Base-by-base conservation (phyloP, 441 rosid genomes). In the Syzygium syzygioides region DNA sequence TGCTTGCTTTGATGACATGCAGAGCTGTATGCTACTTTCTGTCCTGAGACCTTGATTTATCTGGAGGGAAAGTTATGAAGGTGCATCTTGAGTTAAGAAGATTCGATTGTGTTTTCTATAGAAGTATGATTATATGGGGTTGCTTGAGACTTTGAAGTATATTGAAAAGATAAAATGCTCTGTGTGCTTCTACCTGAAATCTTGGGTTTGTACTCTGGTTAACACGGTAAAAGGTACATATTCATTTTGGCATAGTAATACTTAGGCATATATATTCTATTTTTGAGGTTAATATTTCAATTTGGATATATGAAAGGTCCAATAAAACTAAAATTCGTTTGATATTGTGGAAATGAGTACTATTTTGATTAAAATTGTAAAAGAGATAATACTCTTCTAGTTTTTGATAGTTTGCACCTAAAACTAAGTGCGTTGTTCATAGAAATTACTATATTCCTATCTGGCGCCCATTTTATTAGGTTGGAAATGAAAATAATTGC, bases 1-100 rank as follows among this genome's bases (percentile, higher is more conserved):
- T 90, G 99, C 99, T 66, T 98, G 99, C 88, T 96, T 94, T 91
- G 99, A 98, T 94, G 99, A 98, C 94, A 92, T 93, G 93, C 98
- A 92, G 93, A 98, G 98, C 98, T 98, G 99, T 97, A 98, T 91
- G 98, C 95, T 95, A 94, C 97, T 96, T 93, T 95, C 90, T 95
- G 92, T 90, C 92, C 87, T 92, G 92, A 92, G 87, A 91, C 96
- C 96, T 95, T 94, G 89, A 91, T 93, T 96, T 94, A 93, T 94
- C 94, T 80, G 93, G 91, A 90, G 91, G 89, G 89, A 93, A 64
- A 87, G 88, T 88, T 80, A 86, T 93, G 88, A 94, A 94, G 94
- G 97, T 95, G 97, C 96, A 91, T 88, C 89, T 66, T 87, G 55
- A 76, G 83, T 76, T 41, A 6, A 76, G 83, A 76, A 76, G 83